Conservation (phyloP, 208 protist species). For the Herpetomonas muscarum region DNA sequence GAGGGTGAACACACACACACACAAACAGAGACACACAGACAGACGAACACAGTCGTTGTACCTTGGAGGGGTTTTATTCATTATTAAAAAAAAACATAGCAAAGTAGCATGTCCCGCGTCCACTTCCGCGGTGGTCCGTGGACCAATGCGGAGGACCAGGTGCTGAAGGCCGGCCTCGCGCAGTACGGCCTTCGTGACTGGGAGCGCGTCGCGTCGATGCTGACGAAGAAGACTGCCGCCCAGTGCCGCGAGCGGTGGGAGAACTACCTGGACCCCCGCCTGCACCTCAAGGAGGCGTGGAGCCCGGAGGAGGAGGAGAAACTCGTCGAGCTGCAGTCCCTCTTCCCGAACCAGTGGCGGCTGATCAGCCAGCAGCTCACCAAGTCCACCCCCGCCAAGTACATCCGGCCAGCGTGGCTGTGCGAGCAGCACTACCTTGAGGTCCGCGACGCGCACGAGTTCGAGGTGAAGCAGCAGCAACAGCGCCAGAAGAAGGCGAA, state of each 20-base stretch:
- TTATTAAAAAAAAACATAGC: neutral
- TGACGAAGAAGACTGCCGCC: conserved; percentile 97
- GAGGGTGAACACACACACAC: neutral
- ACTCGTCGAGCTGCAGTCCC: conserved; percentile 97
- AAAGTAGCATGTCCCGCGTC: conserved; percentile 90
- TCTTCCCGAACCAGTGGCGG: conserved; percentile 99
- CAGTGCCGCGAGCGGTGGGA: conserved; percentile 99
- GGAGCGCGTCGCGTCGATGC: conserved; percentile 98
- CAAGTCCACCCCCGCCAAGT: conserved; percentile 37
- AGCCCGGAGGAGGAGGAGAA: conserved; percentile 98
- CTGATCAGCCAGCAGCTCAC: conserved; percentile 94
- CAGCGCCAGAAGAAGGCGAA: conserved; percentile 9
- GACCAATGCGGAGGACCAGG: conserved; percentile 99
- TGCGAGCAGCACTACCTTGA: conserved; percentile 99
- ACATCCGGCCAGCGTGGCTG: conserved; percentile 97
- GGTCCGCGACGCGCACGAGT: conserved; percentile 91
- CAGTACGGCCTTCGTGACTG: conserved; percentile 99
- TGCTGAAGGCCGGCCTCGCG: conserved; percentile 99
- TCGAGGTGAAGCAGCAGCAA: conserved; percentile 48
- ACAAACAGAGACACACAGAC: conserved; percentile 2
- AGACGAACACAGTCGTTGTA: neutral
- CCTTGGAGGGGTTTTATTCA: neutral
- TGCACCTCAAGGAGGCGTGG: conserved; percentile 99
- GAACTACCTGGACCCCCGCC: conserved; percentile 99
- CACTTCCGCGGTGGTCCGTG: conserved; percentile 98